Evolutionary conservation across 2,329 filamentous ascomycete species (phyloP).

Genomic region (Sporothrix pallida): DNA sequence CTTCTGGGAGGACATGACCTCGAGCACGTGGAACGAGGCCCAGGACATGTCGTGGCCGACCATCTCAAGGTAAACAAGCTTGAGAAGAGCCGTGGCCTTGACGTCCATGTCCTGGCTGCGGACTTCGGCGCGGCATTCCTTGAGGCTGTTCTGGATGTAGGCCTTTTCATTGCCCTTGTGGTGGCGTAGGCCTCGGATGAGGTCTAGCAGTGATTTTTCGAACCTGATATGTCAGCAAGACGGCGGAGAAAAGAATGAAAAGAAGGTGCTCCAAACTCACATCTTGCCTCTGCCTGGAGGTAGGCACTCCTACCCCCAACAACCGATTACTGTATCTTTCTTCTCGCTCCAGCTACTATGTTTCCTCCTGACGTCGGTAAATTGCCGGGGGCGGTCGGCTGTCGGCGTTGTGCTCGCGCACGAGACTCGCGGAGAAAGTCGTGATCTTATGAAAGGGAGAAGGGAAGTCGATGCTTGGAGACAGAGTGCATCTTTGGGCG

Average conservation of each 20-base stretch:
- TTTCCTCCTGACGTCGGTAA: background rate
- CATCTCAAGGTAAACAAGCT: slow-evolving; percentile 98
- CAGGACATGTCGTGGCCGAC: slow-evolving; percentile 99
- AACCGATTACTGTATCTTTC: background rate
- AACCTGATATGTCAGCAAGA: slow-evolving; percentile 67
- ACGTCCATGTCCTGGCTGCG: slow-evolving; percentile 94
- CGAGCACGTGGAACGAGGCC: slow-evolving; percentile 97
- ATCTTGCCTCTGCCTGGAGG: slow-evolving; percentile 29
- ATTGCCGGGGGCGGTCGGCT: background rate
- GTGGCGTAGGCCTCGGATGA: slow-evolving; percentile 92
- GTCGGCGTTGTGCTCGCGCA: slow-evolving; percentile 15
- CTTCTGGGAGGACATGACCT: slow-evolving; percentile 97
- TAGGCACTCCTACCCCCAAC: slow-evolving; percentile 24
- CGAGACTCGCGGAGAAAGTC: slow-evolving; percentile 11
- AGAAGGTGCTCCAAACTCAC: slow-evolving; percentile 9
- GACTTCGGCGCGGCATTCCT: slow-evolving; percentile 94
- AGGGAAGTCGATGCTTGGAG: background rate
- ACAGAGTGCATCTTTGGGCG: slow-evolving; percentile 28
- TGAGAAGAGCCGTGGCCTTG: slow-evolving; percentile 93
- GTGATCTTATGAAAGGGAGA: slow-evolving; percentile 18
- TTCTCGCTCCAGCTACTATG: background rate
- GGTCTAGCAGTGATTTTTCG: slow-evolving; percentile 98
- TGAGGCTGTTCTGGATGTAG: slow-evolving; percentile 90
- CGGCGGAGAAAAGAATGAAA: slow-evolving; percentile 35
- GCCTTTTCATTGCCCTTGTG: slow-evolving; percentile 95